Evolutionary conservation across 2,329 filamentous ascomycete genomes (phyloP), one percentile per base, ranked within the genome.

Genomic region (Phyllosticta citrichinensis): DNA sequence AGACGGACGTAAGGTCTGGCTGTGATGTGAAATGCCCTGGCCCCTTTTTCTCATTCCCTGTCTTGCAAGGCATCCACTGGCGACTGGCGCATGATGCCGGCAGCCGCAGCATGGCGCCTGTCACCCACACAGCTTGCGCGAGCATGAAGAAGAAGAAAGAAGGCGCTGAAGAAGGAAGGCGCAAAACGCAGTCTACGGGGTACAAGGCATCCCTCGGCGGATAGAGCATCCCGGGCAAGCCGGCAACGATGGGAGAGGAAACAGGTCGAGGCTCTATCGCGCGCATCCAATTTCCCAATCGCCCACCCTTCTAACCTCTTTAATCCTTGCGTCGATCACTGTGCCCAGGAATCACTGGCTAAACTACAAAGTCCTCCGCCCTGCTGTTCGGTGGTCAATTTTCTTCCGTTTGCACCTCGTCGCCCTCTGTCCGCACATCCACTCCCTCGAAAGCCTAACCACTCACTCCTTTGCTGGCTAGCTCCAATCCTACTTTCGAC

Each of bases 21-120:
- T 47, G 40, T 47, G 40, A n/a, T 47, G 40, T 47, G 40, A 47
- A 47, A 47, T 47, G 40, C 40, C 17, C 40, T 19, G 40, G 40
- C 40, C 40, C 40, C 40, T 47, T 47, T 47, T 19, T 47, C n/a
- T 14, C 40, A 47, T 47, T 47, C 40, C 40, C 40, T 47, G 40
- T 14, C 40, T 47, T n/a, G 40, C 40, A 47, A 47, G 40, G 55
- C 40, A 50, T 14, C 22, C 22, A 22, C 22, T 22, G 22, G 8
- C 14, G 40, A n/a, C 24, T 52, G 56, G 55, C 33, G 57, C 55
- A 30, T 60, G 52, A 50, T 33, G 56, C 50, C 56, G 56, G 50
- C 56, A 60, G 52, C 58, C 58, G 58, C 58, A 56, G 27, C 17
- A 47, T n/a, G 40, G 40, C 40, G 40, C 40, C 40, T 47, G 40